Percentiles rank a stretch among this genome's conserved stretches.
Evolutionary conservation across 352 stramenopile species (phyloP).

Genomic region (Globisporangium yorkense): DNA sequence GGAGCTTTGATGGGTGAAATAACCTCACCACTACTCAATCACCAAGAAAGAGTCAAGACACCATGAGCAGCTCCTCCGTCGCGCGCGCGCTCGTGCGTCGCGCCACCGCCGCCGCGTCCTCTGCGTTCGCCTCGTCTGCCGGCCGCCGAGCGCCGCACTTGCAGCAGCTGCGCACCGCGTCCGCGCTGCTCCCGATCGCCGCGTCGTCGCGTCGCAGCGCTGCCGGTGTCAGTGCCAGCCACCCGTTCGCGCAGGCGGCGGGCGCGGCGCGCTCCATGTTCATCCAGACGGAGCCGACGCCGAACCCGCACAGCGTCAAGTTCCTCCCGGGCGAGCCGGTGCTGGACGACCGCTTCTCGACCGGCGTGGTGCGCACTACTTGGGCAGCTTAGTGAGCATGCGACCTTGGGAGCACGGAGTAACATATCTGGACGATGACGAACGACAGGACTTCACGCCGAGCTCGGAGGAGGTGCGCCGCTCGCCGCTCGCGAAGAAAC

Average conservation of each 20-base stretch:
- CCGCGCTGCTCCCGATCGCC: constrained; percentile 1
- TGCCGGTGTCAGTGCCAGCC: not conserved
- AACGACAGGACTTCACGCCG: constrained; percentile 74
- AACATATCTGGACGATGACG: not conserved
- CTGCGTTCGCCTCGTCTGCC: not conserved
- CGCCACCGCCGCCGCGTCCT: constrained; percentile 6
- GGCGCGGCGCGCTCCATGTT: constrained; percentile 90
- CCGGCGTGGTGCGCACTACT: constrained; percentile 41
- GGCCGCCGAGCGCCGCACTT: not conserved
- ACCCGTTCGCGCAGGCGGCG: constrained; percentile 5
- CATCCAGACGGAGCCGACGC: constrained; percentile 97
- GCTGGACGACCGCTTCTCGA: constrained; percentile 87
- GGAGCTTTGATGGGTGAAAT: not conserved
- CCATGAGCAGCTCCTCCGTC: constrained; percentile 6
- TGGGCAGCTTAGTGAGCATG: not conserved
- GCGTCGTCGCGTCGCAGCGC: not conserved
- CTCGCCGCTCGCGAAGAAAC: constrained; percentile 92
- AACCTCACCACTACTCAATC: too few species aligned
- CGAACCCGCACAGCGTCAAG: constrained; percentile 98
- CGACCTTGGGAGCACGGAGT: not conserved
- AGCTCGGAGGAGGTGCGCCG: constrained; percentile 81
- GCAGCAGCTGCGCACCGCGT: constrained; percentile 1
- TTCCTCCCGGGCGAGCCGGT: constrained; percentile 93
- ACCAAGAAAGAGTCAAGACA: not conserved
- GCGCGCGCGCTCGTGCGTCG: constrained; percentile 22